Evolutionary conservation across 2,329 filamentous ascomycete genomes (phyloP).

Genomic region (Colletotrichum tamarilloi): DNA sequence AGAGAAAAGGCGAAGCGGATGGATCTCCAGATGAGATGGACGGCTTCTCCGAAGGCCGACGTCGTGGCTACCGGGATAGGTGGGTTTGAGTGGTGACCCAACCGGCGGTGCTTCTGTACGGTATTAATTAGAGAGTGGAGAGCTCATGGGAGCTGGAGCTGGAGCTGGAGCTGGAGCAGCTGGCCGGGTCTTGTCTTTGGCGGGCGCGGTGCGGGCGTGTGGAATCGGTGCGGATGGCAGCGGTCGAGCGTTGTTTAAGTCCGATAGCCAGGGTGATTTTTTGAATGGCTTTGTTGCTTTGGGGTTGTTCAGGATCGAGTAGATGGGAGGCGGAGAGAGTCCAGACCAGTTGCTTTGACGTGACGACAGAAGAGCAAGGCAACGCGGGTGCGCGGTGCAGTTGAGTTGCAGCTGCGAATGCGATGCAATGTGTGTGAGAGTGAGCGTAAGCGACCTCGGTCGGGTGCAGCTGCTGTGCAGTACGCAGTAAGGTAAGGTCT

Average conservation of each 20-base stretch:
- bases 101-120: neutral
- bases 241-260: constrained; percentile 5
- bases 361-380: neutral
- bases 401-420: neutral
- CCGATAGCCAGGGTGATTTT: constrained; percentile 19
- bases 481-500: too few relatives aligned
- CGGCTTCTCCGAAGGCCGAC: constrained; percentile 34
- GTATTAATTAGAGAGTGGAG: constrained; percentile 2
- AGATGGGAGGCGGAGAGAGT: neutral
- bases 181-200: neutral
- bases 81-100: constrained; percentile 4
- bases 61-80: constrained; percentile 15
- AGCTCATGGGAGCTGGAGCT: neutral
- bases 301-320: neutral
- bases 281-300: constrained; percentile 13
- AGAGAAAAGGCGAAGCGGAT: neutral
- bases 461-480: neutral
- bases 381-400: neutral
- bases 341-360: neutral
- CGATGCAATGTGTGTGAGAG: neutral
- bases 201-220: too few relatives aligned
- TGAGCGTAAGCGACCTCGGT: neutral
- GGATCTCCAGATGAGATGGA: constrained; percentile 3
- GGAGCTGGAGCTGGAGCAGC: neutral
- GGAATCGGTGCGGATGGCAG: neutral